Base-by-base conservation (phyloP, 129 eudicot species). In the Glebionis coronaria region DNA sequence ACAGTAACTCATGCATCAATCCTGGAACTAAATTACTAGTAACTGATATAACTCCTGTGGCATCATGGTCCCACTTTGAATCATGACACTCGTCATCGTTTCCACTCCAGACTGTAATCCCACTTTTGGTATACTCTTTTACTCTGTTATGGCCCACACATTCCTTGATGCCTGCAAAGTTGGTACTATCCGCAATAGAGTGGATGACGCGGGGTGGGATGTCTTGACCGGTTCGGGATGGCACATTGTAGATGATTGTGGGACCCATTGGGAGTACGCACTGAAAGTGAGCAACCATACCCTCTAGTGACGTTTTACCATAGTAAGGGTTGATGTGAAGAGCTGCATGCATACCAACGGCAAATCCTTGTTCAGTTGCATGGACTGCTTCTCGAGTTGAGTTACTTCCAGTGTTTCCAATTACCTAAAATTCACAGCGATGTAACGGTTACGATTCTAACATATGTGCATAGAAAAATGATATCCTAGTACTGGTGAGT, bases 241-340 rank as follows among this genome's bases (percentile, higher is more conserved):
- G 88, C 31, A 85, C 88, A 27, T 82, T 85, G 75, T 85, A 85
- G 69, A 85, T 67, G 12, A 85, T 80, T 1, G 92, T 79, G 71
- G 92, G 92, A 18, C 88, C 92, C 92, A 85, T 85, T 5, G 81
- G 80, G 50, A 82, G 85, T 38, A 85, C 88, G 3, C 73, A 77
- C 13, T 85, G 63, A 57, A 85, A 85, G 73, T 82, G 92, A 55
- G 83, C 73, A 12, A 80, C 68, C 80, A 85, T 73, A 4, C 92
- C 92, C 38, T 85, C 79, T 15, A 77, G 42, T 20, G 92, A 85
- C 70, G 92, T 82, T 73, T 85, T 85, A 4, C 88, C 88, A 61
- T 85, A 85, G 81, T 82, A 85, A 13, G 92, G 92, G 66, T 85
- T 85, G 55, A 82, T 82, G 75, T 85, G 92, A n/a, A 85, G 85